Evolutionary conservation across 2,329 filamentous ascomycete genomes (phyloP), one percentile per base, ranked within the genome.

Genomic region (Cladosporium halotolerans): DNA sequence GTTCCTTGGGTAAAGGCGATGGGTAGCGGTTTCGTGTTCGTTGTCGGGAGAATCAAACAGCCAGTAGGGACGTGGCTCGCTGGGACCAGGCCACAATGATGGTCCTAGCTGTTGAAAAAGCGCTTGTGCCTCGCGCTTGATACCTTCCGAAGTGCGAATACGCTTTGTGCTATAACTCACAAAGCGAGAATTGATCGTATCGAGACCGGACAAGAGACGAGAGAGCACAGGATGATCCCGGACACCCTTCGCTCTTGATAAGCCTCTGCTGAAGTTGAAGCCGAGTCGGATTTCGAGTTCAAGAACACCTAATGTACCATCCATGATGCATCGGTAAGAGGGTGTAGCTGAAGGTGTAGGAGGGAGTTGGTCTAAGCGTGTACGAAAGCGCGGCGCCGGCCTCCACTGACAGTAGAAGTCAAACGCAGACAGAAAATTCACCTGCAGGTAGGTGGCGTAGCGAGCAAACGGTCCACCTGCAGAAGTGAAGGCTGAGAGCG

Each of bases 101-200:
- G 46, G 46, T n/a, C 46, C 46, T 13, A 42, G 28, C 28, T 33
- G 9, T 11, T 49, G n/a, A n/a, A 49, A 49, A 2, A 49, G 28
- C 3, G 8, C 23, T 13, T 16, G 28, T 18, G 23, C 13, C 9
- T 49, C 14, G 3, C 38, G 23, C 16, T 23, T 32, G 36, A 41
- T 18, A 13, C 10, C 41, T 28, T 43, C 9, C 18, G 11, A 43
- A 43, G 8, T 43, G 3, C 16, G 18, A 43, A 11, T 19, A 23
- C 13, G 16, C 8, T 7, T 38, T 9, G 14, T 47, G 14, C 38
- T 34, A 31, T 34, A 40, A 14, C 18, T 28, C 39, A 41, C 39
- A 13, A 14, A 41, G 16, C 39, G 39, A 19, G 14, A 9, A 3
- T n/a, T 18, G 39, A 41, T 18, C 4, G 9, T 18, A 41, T 9